Percentiles rank a stretch among this genome's conserved stretches.
Conservation (phyloP, 306 rosid species). For the Vicia faba region DNA sequence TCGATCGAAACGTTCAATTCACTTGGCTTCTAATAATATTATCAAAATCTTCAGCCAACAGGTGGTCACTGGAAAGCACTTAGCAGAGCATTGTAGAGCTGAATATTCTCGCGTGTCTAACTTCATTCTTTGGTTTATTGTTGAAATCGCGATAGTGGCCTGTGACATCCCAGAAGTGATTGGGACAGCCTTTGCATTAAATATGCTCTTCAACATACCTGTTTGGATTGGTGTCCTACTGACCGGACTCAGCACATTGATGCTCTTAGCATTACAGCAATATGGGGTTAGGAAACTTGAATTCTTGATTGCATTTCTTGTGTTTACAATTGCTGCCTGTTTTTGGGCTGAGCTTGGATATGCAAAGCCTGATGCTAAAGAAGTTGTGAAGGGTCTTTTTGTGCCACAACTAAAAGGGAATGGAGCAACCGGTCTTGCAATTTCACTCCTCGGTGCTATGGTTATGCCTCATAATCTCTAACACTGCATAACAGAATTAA, state of each 20-base stretch:
- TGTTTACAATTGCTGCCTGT: slow-evolving; percentile 86
- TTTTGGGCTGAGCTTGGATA: slow-evolving; percentile 88
- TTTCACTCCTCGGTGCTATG: slow-evolving; percentile 99
- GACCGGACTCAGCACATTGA: slow-evolving; percentile 59
- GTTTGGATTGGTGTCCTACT: slow-evolving; percentile 58
- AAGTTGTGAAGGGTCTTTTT: slow-evolving; percentile 77
- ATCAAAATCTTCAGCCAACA: too few relatives aligned
- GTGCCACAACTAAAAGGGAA: slow-evolving; percentile 84
- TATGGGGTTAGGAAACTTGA: slow-evolving; percentile 99
- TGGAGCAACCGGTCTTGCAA: slow-evolving; percentile 96
- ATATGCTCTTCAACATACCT: slow-evolving; percentile 56
- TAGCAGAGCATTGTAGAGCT: slow-evolving; percentile 91
- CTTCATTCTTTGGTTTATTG: slow-evolving; percentile 21
- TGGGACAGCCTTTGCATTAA: slow-evolving; percentile 60
- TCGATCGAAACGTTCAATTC: too few relatives aligned
- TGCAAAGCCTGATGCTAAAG: slow-evolving; percentile 75
- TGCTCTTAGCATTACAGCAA: slow-evolving; percentile 74
- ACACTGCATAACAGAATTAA: too few relatives aligned
- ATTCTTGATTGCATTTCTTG: slow-evolving; percentile 85
- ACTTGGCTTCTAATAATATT: too few relatives aligned
- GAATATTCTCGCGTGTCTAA: slow-evolving; percentile 71
- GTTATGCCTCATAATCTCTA: too few relatives aligned
- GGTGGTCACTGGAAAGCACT: slow-evolving; percentile 96
- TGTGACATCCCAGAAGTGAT: slow-evolving; percentile 94
- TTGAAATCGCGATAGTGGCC: slow-evolving; percentile 90